These are phyloP conservation scores for Lumnitzera littorea DNA, from an alignment of 345 rosid genomes.

Conservation along the genomic window DNA sequence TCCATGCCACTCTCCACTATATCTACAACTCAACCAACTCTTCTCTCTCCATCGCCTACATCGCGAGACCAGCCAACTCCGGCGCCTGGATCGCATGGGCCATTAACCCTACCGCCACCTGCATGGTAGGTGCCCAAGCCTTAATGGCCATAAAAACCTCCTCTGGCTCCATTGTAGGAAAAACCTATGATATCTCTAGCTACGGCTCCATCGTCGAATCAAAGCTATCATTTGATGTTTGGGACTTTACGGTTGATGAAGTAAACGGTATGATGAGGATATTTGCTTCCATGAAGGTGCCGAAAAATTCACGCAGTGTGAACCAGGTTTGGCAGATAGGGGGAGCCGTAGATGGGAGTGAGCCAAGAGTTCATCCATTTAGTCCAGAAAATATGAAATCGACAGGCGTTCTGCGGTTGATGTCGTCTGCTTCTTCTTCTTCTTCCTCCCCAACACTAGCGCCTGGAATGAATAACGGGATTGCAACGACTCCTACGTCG, in stretches of 20 bases:
- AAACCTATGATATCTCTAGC: slow-evolving; percentile 32
- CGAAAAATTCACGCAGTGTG: slow-evolving; percentile 37
- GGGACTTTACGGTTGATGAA: slow-evolving; percentile 56
- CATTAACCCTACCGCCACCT: slow-evolving; percentile 50
- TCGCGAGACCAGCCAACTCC: slow-evolving; percentile 41
- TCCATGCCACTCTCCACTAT: slow-evolving; percentile 64
- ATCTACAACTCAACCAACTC: slow-evolving; percentile 41
- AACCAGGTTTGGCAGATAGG: slow-evolving; percentile 94
- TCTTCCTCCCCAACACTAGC: too few species aligned
- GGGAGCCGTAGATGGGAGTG: slow-evolving; percentile 16
- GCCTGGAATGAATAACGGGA: too few species aligned
- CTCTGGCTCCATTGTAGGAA: slow-evolving; percentile 25
- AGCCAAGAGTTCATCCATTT: slow-evolving; percentile 28
- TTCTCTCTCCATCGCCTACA: slow-evolving; percentile 61
- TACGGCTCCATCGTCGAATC: slow-evolving; percentile 20
- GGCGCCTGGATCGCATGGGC: slow-evolving; percentile 80
- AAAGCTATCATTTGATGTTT: slow-evolving; percentile 52
- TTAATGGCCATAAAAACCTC: slow-evolving; percentile 42
- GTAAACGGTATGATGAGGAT: slow-evolving; percentile 33
- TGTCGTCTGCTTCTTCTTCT: too few species aligned
- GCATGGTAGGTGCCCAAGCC: slow-evolving; percentile 68
- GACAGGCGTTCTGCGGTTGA: not conserved
- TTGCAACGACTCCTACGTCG: too few species aligned
- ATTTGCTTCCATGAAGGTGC: slow-evolving; percentile 57
- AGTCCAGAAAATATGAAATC: slow-evolving; percentile 17